phyloP scores from a whole-genome alignment of 2,329 filamentous ascomycete genomes.

The Lachnum nothofagi region DNA sequence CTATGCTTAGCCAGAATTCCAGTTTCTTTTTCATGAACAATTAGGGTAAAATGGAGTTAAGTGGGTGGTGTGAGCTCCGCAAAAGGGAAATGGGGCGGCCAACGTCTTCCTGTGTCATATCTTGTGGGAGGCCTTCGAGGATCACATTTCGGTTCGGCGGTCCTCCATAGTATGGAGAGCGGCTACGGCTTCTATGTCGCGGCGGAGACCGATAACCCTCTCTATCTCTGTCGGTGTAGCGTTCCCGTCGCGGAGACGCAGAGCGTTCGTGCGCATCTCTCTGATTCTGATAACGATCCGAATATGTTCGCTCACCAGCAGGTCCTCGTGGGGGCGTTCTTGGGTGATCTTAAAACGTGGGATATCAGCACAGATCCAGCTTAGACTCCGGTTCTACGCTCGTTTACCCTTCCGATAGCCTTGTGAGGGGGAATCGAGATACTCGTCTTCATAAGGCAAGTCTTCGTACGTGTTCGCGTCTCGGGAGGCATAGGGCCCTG shows the following conservation, averaged over 20 bases:
- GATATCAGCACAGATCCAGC: constrained; percentile 33
- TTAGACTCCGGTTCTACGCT: constrained; percentile 25
- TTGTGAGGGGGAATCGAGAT: constrained; percentile 22
- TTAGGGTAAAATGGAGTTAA: constrained; percentile 29
- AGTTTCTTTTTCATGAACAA: constrained; percentile 31
- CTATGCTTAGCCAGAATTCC: constrained; percentile 36
- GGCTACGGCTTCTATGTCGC: constrained; percentile 29
- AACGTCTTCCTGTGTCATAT: constrained; percentile 49
- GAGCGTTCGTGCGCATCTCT: constrained; percentile 36
- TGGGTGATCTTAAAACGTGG: constrained; percentile 31
- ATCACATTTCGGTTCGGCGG: constrained; percentile 48
- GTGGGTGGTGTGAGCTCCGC: constrained; percentile 13
- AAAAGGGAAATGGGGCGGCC: constrained; percentile 35
- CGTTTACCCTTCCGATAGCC: constrained; percentile 35
- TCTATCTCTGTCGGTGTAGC: constrained; percentile 32
- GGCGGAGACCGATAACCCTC: constrained; percentile 32
- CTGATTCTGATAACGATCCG: constrained; percentile 27
- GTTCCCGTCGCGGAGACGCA: constrained; percentile 32
- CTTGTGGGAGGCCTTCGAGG: constrained; percentile 48
- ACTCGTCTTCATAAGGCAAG: constrained; percentile 27
- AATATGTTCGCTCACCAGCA: constrained; percentile 18
- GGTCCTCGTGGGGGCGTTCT: constrained; percentile 28
- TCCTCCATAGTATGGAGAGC: constrained; percentile 31
- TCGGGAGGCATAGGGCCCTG: constrained; percentile 16
- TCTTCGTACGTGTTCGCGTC: constrained; percentile 42